These are phyloP conservation scores for Ampelocalamus luodianensis DNA, from an alignment of 176 grass and related monocot genomes.

Conservation along the genomic window DNA sequence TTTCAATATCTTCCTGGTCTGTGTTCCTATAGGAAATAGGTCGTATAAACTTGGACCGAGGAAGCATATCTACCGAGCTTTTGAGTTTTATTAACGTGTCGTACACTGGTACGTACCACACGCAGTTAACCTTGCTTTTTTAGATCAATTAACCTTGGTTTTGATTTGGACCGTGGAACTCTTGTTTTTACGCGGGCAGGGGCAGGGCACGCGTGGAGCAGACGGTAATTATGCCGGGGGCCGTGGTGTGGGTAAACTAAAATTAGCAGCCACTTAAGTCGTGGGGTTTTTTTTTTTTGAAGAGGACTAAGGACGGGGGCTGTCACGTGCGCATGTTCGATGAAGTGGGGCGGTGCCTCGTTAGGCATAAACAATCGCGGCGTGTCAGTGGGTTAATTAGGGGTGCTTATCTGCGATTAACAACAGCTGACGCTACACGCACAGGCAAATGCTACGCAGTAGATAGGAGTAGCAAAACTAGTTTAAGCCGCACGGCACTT, in stretches of 20 bases:
- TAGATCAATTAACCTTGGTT: constrained; percentile 6
- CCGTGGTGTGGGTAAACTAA: neutral
- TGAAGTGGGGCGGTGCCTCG: constrained; percentile 66
- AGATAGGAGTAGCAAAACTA: too few relatives aligned
- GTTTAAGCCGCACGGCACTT: neutral
- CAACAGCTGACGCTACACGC: constrained; percentile 28
- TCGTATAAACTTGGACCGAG: too few relatives aligned
- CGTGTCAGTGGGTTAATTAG: constrained; percentile 52
- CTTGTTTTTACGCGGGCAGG: neutral
- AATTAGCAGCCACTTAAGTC: constrained; percentile 29
- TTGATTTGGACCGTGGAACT: neutral
- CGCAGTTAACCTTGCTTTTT: constrained; percentile 11
- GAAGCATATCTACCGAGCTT: constrained; percentile 22
- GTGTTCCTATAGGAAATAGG: too few relatives aligned
- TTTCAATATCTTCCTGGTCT: too few relatives aligned
- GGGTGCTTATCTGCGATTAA: constrained; percentile 31
- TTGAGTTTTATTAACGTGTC: constrained; percentile 31
- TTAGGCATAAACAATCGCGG: constrained; percentile 55
- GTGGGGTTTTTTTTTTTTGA: constrained; percentile 38
- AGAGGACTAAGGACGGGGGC: constrained; percentile 31
- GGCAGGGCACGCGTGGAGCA: constrained; percentile 29
- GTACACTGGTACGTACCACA: neutral
- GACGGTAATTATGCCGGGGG: constrained; percentile 34
- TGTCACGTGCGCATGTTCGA: constrained; percentile 60
- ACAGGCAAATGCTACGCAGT: constrained; percentile 17